Evolutionary conservation across 192 early-diverging fungal genomes (phyloP).

Genomic region (Backusella parvicylindrica): DNA sequence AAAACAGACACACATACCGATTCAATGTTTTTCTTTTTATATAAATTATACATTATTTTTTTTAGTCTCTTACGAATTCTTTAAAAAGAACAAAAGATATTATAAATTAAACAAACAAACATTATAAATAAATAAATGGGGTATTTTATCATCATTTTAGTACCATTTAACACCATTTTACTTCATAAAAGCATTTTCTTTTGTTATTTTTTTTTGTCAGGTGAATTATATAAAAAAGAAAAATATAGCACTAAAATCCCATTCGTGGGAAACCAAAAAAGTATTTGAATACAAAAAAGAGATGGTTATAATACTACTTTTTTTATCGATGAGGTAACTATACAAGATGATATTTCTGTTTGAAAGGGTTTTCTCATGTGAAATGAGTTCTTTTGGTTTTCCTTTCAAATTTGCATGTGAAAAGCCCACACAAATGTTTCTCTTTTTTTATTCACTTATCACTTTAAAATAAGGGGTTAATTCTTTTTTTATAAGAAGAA

Average conservation of each 20-base stretch:
- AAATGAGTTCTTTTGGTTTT: not conserved
- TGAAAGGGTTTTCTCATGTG: constrained; percentile 1
- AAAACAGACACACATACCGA: not conserved
- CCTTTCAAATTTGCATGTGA: not conserved
- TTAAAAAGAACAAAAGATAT: not conserved
- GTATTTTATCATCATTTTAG: not conserved
- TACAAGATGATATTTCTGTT: not conserved
- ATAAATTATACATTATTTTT: not conserved
- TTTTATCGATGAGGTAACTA: not conserved
- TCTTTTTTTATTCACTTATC: not conserved
- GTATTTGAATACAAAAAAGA: not conserved
- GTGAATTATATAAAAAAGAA: not conserved
- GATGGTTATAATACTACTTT: not conserved
- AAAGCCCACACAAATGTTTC: not conserved
- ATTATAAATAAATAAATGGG: not conserved
- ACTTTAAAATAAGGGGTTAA: not conserved
- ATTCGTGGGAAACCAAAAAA: not conserved
- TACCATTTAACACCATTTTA: too few species aligned
- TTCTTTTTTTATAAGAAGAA: not conserved
- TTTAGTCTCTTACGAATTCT: not conserved
- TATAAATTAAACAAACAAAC: not conserved
- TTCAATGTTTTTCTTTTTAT: not conserved
- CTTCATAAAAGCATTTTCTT: not conserved
- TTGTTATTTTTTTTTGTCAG: not conserved
- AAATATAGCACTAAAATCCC: not conserved